A percentile compares a stretch with the other conserved stretches of the same genome.
Evolutionary conservation across 192 early-diverging fungal species (phyloP).

Genomic region (Coemansia sp.): DNA sequence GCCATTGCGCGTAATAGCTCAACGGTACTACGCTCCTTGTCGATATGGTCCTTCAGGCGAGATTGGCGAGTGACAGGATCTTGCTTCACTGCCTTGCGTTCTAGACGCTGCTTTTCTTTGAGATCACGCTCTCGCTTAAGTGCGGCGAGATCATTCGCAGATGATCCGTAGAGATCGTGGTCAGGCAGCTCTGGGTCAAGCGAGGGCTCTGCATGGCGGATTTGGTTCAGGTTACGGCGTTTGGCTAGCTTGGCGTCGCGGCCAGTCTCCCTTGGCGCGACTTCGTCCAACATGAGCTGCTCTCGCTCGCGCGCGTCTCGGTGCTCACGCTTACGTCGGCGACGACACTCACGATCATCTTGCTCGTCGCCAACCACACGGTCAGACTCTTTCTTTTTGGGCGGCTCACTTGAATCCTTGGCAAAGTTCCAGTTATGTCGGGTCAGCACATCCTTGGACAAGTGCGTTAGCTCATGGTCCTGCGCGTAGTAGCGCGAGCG

Average conservation of each 20-base stretch:
- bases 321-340: slow-evolving; percentile 27
- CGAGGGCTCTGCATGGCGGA: slow-evolving; percentile 28
- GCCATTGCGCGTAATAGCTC: slow-evolving; percentile 74
- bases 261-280: slow-evolving; percentile 55
- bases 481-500: slow-evolving; percentile 56
- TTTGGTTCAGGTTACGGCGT: slow-evolving; percentile 26
- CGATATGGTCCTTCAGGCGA: slow-evolving; percentile 53
- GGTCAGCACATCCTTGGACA: slow-evolving; percentile 65
- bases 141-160: slow-evolving; percentile 45
- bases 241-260: slow-evolving; percentile 47
- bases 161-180: slow-evolving; percentile 49
- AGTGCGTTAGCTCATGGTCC: slow-evolving; percentile 67
- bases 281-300: slow-evolving; percentile 50
- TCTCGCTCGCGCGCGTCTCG: slow-evolving; percentile 32
- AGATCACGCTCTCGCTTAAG: slow-evolving; percentile 33
- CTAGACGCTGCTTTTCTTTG: slow-evolving; percentile 18
- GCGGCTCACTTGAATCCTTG: not conserved
- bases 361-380: slow-evolving; percentile 29
- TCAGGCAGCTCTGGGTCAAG: slow-evolving; percentile 36
- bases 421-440: slow-evolving; percentile 80
- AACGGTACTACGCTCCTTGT: slow-evolving; percentile 75
- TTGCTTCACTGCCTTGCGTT: slow-evolving; percentile 9
- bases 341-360: slow-evolving; percentile 26
- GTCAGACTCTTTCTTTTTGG: slow-evolving; percentile 7
- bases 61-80: slow-evolving; percentile 18